Percentiles rank a stretch among this genome's conserved stretches.
These are phyloP conservation scores for Fusarium gaditjirri DNA, from an alignment of 2,329 filamentous ascomycete genomes.

Conservation along the genomic window DNA sequence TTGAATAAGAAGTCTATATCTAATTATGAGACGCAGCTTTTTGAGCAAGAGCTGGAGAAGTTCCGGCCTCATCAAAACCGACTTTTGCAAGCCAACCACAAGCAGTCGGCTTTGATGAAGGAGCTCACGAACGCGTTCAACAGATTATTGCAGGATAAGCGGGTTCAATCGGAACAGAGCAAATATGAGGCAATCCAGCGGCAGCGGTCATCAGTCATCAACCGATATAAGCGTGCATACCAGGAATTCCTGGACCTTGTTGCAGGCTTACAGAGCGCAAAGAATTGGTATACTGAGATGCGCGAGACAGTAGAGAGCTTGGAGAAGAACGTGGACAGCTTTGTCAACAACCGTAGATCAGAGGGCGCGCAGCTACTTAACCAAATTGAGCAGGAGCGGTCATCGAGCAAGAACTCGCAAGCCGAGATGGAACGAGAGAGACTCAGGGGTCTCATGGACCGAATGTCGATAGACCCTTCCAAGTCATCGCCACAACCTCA, in stretches of 20 bases:
- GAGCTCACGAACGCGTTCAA: slow-evolving; percentile 91
- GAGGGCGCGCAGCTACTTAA: slow-evolving; percentile 91
- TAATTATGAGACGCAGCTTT: slow-evolving; percentile 90
- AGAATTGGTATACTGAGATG: slow-evolving; percentile 96
- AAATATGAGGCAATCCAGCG: slow-evolving; percentile 92
- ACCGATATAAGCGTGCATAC: slow-evolving; percentile 89
- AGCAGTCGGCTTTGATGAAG: slow-evolving; percentile 93
- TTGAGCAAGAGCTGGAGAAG: slow-evolving; percentile 97
- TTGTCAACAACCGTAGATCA: slow-evolving; percentile 91
- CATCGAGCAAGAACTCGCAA: slow-evolving; percentile 65
- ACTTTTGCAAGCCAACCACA: slow-evolving; percentile 92
- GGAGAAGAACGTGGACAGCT: slow-evolving; percentile 95
- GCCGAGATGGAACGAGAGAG: slow-evolving; percentile 90
- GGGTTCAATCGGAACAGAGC: slow-evolving; percentile 91
- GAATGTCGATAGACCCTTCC: slow-evolving; percentile 85
- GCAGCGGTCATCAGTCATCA: slow-evolving; percentile 82
- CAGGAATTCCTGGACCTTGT: slow-evolving; percentile 92
- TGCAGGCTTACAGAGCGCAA: slow-evolving; percentile 86
- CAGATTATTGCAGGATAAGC: slow-evolving; percentile 89
- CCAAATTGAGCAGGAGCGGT: slow-evolving; percentile 85
- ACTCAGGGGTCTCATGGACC: slow-evolving; percentile 89
- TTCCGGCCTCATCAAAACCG: slow-evolving; percentile 93
- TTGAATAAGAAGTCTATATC: slow-evolving; percentile 97
- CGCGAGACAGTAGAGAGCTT: slow-evolving; percentile 91
- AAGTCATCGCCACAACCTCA: slow-evolving; percentile 54